Percentiles rank a stretch among this genome's conserved stretches.
Conservation (phyloP, 2,329 filamentous ascomycete genomes). For the Pyrenophora graminea region DNA sequence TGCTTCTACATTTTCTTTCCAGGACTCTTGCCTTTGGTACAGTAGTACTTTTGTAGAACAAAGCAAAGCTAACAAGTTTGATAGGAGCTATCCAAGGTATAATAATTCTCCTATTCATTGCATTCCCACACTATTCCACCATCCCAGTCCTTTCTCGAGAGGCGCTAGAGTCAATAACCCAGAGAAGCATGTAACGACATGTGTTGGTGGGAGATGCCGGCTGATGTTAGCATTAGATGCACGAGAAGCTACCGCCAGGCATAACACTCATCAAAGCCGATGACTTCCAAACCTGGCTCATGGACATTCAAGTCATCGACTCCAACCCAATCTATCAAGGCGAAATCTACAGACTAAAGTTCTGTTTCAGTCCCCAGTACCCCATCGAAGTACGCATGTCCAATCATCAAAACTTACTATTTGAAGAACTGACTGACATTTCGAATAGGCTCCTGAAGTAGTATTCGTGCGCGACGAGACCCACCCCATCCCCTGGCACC, state of each 20-base stretch:
- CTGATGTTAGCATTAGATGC: constrained; percentile 49
- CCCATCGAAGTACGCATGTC: constrained; percentile 68
- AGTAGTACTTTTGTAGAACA: not conserved
- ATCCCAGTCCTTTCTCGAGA: not conserved
- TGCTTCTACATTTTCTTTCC: not conserved
- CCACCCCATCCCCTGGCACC: constrained; percentile 83
- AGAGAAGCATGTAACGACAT: not conserved
- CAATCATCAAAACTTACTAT: not conserved
- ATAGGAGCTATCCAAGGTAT: constrained; percentile 30
- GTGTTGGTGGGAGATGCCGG: not conserved
- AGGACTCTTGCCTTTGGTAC: not conserved
- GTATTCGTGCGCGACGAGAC: constrained; percentile 71
- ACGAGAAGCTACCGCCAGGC: constrained; percentile 63
- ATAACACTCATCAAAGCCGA: constrained; percentile 82
- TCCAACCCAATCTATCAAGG: constrained; percentile 83
- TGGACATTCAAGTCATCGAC: constrained; percentile 91
- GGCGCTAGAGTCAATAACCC: not conserved
- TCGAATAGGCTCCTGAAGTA: constrained; percentile 81
- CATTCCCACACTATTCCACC: not conserved
- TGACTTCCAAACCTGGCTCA: constrained; percentile 84
- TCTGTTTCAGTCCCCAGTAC: constrained; percentile 81
- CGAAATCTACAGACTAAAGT: constrained; percentile 82
- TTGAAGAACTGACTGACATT: too few species aligned
- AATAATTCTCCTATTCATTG: not conserved
- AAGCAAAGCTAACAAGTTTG: constrained; percentile 1